Conservation (phyloP, 345 rosid species). For the Eucalyptus globulus region DNA sequence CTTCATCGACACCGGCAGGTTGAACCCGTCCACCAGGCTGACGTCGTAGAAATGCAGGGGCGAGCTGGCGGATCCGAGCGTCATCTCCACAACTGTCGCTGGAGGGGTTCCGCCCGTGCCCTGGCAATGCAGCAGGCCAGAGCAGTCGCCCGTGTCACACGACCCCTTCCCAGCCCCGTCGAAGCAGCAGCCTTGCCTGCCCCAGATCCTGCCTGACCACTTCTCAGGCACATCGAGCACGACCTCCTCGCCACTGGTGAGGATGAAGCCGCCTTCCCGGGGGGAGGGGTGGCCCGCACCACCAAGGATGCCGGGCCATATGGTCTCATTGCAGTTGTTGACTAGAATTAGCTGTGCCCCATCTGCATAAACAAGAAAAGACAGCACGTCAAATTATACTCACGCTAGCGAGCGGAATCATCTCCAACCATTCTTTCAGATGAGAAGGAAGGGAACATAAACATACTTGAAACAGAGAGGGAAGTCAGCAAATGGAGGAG, state of each 20-base stretch:
- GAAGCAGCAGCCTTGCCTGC: conserved; percentile 29
- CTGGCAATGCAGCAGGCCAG: conserved; percentile 21
- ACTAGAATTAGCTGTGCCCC: conserved; percentile 10
- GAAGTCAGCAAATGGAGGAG: background rate
- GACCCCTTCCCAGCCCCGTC: conserved; percentile 21
- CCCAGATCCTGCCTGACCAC: conserved; percentile 39
- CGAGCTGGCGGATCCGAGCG: conserved; percentile 5
- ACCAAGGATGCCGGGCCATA: conserved; percentile 37
- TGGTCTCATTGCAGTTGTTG: conserved; percentile 30
- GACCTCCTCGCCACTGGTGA: conserved; percentile 16
- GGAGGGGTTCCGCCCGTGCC: conserved; percentile 25
- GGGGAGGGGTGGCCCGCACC: conserved; percentile 18
- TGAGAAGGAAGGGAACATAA: background rate
- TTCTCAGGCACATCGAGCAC: conserved; percentile 12
- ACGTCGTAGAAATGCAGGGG: conserved; percentile 33
- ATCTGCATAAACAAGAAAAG: background rate
- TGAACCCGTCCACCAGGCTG: conserved; percentile 31
- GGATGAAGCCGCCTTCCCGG: conserved; percentile 21
- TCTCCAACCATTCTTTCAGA: background rate
- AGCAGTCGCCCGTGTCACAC: conserved; percentile 32
- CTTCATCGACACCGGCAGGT: conserved; percentile 25
- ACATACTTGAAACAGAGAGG: background rate
- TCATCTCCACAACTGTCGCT: conserved; percentile 26
- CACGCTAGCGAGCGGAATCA: background rate
- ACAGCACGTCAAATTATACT: background rate